These are phyloP conservation scores for Lactifluus echinatus DNA, from an alignment of 768 basidiomycete genomes.

Conservation along the genomic window DNA sequence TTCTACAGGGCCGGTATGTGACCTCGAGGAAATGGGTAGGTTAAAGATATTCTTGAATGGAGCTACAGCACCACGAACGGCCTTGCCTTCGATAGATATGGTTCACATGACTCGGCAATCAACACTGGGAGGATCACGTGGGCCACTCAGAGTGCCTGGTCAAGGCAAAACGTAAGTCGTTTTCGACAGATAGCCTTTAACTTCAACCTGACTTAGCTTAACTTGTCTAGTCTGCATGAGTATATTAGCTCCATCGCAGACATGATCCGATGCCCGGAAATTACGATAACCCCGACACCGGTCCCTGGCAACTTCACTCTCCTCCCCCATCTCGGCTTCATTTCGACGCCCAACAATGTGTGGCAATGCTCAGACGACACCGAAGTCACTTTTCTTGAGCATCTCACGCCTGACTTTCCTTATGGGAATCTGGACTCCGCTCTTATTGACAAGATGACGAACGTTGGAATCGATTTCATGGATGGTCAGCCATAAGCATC, in stretches of 20 bases:
- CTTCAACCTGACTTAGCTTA: neutral
- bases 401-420: neutral
- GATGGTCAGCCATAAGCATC: constrained; percentile 7
- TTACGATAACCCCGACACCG: neutral
- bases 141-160: neutral
- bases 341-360: neutral
- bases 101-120: constrained; percentile 3
- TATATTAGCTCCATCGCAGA: neutral
- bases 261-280: neutral
- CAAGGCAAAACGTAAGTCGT: neutral
- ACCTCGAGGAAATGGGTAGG: constrained; percentile 13
- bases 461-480: constrained; percentile 4
- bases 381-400: constrained; percentile 1
- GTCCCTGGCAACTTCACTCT: neutral
- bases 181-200: neutral
- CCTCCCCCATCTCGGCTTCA: neutral
- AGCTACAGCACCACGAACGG: neutral
- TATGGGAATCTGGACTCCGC: constrained; percentile 1
- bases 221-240: constrained; percentile 6
- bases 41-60: neutral
- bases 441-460: neutral
- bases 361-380: neutral
- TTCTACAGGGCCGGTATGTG: neutral
- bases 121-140: neutral
- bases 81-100: neutral